Conservation (phyloP, 2,329 filamentous ascomycete genomes). For the Stachybotrys elegans region DNA sequence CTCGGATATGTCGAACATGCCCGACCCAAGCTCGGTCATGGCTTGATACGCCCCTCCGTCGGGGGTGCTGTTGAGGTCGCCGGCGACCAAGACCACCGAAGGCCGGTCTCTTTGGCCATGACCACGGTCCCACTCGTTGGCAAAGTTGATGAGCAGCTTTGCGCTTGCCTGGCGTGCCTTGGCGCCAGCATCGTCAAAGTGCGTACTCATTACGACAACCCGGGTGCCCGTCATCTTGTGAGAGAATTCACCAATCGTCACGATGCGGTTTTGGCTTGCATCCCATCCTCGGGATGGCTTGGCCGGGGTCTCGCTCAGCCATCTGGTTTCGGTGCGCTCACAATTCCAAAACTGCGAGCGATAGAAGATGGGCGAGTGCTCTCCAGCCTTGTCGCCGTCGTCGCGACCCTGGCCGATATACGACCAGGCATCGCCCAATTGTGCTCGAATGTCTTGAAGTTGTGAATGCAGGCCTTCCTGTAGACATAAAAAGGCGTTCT, state of each 20-base stretch:
- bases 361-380: slow-evolving; percentile 67
- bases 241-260: slow-evolving; percentile 40
- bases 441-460: slow-evolving; percentile 47
- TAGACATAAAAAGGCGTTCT: slow-evolving; percentile 53
- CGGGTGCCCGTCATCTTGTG: slow-evolving; percentile 29
- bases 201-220: slow-evolving; percentile 46
- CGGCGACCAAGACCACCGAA: slow-evolving; percentile 24
- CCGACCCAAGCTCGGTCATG: slow-evolving; percentile 11
- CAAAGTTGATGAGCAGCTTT: slow-evolving; percentile 28
- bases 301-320: slow-evolving; percentile 56
- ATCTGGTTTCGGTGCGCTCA: slow-evolving; percentile 48
- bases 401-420: slow-evolving; percentile 54
- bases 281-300: slow-evolving; percentile 54
- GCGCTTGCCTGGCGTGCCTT: slow-evolving; percentile 33
- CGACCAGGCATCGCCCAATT: slow-evolving; percentile 38
- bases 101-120: slow-evolving; percentile 10
- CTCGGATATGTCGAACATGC: slow-evolving; percentile 18
- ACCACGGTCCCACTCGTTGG: slow-evolving; percentile 8
- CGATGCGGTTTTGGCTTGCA: slow-evolving; percentile 35
- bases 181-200: slow-evolving; percentile 46
- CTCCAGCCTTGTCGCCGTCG: slow-evolving; percentile 54
- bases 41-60: slow-evolving; percentile 19
- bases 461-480: slow-evolving; percentile 62
- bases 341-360: slow-evolving; percentile 47
- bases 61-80: slow-evolving; percentile 25